A percentile compares a stretch with the other conserved stretches of the same genome.
These are phyloP conservation scores for Neocucurbitaria cava DNA, from an alignment of 2,329 filamentous ascomycete genomes.

Conservation along the genomic window DNA sequence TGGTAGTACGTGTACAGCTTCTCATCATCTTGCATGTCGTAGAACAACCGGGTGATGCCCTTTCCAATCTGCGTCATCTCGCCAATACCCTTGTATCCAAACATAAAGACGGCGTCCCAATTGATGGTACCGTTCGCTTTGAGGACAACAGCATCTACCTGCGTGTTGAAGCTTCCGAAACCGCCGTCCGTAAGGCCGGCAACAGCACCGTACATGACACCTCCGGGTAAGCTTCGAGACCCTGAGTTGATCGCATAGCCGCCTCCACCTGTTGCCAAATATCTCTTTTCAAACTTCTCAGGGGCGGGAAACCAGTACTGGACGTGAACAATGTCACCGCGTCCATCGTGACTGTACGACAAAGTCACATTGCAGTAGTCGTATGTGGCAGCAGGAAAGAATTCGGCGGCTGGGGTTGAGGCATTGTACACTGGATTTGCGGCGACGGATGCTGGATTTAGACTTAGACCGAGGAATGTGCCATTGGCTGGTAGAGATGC, in stretches of 20 bases:
- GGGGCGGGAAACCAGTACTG: constrained; percentile 54
- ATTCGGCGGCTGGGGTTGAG: constrained; percentile 19
- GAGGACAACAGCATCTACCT: constrained; percentile 41
- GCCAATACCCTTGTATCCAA: constrained; percentile 56
- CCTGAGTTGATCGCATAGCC: constrained; percentile 51
- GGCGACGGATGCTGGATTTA: constrained; percentile 27
- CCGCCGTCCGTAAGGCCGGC: constrained; percentile 59
- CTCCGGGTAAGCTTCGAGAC: background rate
- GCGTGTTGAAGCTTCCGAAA: constrained; percentile 54
- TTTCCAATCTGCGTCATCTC: constrained; percentile 61
- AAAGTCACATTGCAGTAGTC: constrained; percentile 57
- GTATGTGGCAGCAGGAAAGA: constrained; percentile 43
- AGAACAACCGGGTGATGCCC: constrained; percentile 51
- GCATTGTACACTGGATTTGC: background rate
- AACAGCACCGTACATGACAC: constrained; percentile 54
- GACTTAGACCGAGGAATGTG: constrained; percentile 40
- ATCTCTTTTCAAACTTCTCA: constrained; percentile 54
- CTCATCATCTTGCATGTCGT: constrained; percentile 9
- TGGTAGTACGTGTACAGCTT: constrained; percentile 58
- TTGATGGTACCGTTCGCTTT: constrained; percentile 57
- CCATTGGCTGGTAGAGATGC: constrained; percentile 11
- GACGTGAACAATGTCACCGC: constrained; percentile 10
- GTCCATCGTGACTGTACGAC: constrained; percentile 53
- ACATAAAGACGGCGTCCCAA: constrained; percentile 58
- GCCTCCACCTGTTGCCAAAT: constrained; percentile 55